These are phyloP conservation scores for Boletus vinaceobasis DNA, from an alignment of 768 basidiomycete genomes.

Conservation along the genomic window DNA sequence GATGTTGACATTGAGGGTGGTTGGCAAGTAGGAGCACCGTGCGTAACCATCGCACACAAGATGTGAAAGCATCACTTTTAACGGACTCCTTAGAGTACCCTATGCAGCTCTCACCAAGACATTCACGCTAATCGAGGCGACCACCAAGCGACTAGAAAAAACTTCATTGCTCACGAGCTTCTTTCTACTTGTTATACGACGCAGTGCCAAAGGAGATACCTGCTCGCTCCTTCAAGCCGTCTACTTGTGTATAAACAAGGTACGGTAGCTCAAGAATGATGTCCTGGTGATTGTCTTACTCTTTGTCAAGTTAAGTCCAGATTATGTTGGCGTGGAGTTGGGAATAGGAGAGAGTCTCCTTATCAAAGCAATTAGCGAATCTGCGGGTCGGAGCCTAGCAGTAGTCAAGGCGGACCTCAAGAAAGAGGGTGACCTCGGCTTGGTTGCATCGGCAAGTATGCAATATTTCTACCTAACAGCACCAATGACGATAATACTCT, in stretches of 20 bases:
- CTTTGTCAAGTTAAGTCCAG: slow-evolving; percentile 73
- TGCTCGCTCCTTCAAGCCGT: slow-evolving; percentile 82
- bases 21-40: slow-evolving; percentile 87
- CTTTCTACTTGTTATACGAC: slow-evolving; percentile 82
- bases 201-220: slow-evolving; percentile 71
- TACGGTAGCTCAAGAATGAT: slow-evolving; percentile 34
- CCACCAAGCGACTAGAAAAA: slow-evolving; percentile 94
- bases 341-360: slow-evolving; percentile 95
- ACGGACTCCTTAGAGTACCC: slow-evolving; percentile 60
- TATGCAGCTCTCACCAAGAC: slow-evolving; percentile 90
- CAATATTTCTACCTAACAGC: neutral
- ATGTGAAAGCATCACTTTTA: neutral
- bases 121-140: slow-evolving; percentile 87
- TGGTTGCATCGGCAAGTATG: slow-evolving; percentile 84
- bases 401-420: slow-evolving; percentile 89
- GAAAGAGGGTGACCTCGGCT: slow-evolving; percentile 91
- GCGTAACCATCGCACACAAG: slow-evolving; percentile 30
- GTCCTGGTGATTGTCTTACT: neutral
- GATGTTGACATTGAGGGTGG: slow-evolving; percentile 78
- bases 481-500: neutral
- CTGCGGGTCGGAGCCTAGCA: slow-evolving; percentile 82
- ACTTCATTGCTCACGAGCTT: slow-evolving; percentile 85
- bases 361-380: slow-evolving; percentile 92
- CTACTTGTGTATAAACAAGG: slow-evolving; percentile 95
- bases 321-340: slow-evolving; percentile 92